Base-by-base conservation (phyloP, 192 early-diverging fungal genomes). In the Powellomyces hirtus region DNA sequence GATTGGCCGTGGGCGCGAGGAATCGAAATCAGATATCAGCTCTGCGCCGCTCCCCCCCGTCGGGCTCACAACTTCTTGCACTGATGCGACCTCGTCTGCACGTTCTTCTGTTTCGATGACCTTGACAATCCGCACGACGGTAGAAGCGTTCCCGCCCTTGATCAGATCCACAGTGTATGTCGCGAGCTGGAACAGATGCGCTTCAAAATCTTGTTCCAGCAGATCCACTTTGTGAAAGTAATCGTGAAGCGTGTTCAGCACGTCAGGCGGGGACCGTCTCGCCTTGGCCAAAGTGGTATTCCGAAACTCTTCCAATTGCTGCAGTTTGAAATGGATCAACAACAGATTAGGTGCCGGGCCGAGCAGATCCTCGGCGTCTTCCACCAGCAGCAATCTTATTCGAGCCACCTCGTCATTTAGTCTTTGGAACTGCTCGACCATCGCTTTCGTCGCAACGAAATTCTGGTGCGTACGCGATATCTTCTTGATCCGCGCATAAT, bases 381-480 rank as follows among this genome's bases (percentile, higher is more conserved):
- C 85, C 1, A 73, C 72, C 68, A 98, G 81, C 74, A 93, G 79
- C 50, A 72, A 64, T 42, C 85, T 82, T 16, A 95, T 85, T 24
- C 86, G 77, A 16, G 87, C 84, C 40, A 97, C 81, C 66, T 92
- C 88, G 59, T 88, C 77, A 74, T 94, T 91, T 51, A 99, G 82
- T 61, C 89, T 86, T 75, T 91, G 90, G 59, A 99, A 95, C 64
- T 90, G 87, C 65, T 89, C 85, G 37, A 96, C 90, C 50, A 94
- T 88, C 45, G 85, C 83, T 74, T 95, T 88, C 0, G 95, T 92
- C 1, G 89, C 86, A 11, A 89, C 86, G 84, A 99, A 99, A 78
- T 99, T 99, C 71, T 92, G 90, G 81, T 98, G 95, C 0, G 93
- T 89, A 58, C 87, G 82, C 1, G 97, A 97, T 27, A 99, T 89